These are phyloP conservation scores for Heliamphora exappendiculata DNA, from an alignment of 148 eudicot genomes.

Conservation along the genomic window DNA sequence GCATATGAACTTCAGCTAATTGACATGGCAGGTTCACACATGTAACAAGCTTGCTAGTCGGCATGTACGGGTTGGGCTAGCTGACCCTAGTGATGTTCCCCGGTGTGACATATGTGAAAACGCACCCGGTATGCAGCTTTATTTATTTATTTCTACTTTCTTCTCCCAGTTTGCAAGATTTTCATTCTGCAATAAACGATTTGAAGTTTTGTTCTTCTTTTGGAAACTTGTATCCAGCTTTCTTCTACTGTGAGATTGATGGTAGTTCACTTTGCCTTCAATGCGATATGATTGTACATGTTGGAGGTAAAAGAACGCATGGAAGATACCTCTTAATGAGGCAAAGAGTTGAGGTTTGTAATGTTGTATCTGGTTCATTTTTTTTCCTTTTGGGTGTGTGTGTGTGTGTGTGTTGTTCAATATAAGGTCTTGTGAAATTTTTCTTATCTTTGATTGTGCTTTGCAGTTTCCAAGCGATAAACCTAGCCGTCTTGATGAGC, in stretches of 20 bases:
- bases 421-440: background rate
- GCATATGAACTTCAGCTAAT: background rate
- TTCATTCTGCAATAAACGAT: background rate
- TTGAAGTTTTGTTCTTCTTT: slow-evolving; percentile 12
- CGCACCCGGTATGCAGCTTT: slow-evolving; percentile 63
- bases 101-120: slow-evolving; percentile 92
- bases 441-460: background rate
- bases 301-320: slow-evolving; percentile 86
- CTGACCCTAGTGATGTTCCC: slow-evolving; percentile 75
- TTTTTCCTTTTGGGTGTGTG: too few relatives aligned
- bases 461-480: slow-evolving; percentile 81
- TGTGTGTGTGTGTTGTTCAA: slow-evolving; percentile 4
- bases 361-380: slow-evolving; percentile 10
- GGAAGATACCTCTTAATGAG: slow-evolving; percentile 73
- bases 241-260: slow-evolving; percentile 89
- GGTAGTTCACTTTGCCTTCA: slow-evolving; percentile 97
- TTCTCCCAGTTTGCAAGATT: slow-evolving; percentile 1
- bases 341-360: slow-evolving; percentile 90
- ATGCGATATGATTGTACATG: slow-evolving; percentile 95
- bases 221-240: slow-evolving; percentile 43
- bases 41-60: slow-evolving; percentile 95
- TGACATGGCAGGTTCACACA: slow-evolving; percentile 63
- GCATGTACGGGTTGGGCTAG: slow-evolving; percentile 85
- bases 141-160: slow-evolving; percentile 2
- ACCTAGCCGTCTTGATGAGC: slow-evolving; percentile 33